These are phyloP conservation scores for Xylaria sp. DNA, from an alignment of 495 filamentous ascomycete species.

Conservation along the genomic window DNA sequence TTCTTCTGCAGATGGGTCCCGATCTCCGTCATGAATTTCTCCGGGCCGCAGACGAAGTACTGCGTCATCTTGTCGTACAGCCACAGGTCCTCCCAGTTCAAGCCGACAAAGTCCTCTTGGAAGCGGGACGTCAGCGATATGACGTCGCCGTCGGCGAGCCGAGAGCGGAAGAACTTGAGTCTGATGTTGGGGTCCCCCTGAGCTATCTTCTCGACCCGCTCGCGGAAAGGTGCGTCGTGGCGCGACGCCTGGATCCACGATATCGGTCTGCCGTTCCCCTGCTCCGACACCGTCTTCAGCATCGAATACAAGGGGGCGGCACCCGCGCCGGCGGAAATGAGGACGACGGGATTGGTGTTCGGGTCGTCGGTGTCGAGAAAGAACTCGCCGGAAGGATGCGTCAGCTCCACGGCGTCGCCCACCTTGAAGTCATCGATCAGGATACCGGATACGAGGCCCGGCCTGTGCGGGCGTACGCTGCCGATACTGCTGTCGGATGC, in stretches of 20 bases:
- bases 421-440: conserved; percentile 66
- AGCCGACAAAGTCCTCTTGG: conserved; percentile 63
- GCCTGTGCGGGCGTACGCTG: conserved; percentile 39
- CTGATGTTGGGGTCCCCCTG: conserved; percentile 47
- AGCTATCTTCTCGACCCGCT: conserved; percentile 58
- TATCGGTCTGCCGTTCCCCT: conserved; percentile 55
- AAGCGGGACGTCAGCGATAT: conserved; percentile 49
- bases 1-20: conserved; percentile 47
- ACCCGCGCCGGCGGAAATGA: conserved; percentile 74
- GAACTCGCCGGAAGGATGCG: conserved; percentile 76
- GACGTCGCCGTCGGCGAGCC: conserved; percentile 53
- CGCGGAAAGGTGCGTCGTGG: conserved; percentile 58
- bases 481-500: conserved; percentile 44
- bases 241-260: conserved; percentile 71
- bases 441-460: conserved; percentile 72
- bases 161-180: conserved; percentile 51
- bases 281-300: conserved; percentile 60
- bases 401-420: conserved; percentile 69
- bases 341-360: conserved; percentile 62
- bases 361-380: conserved; percentile 52
- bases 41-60: conserved; percentile 73
- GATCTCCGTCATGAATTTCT: conserved; percentile 63
- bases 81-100: conserved; percentile 57
- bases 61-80: conserved; percentile 57
- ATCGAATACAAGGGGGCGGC: conserved; percentile 72